Percentiles rank a stretch among this genome's conserved stretches.
These are phyloP conservation scores for Wickerhamomyces alni DNA, from an alignment of 805 yeast genomes.

Conservation along the genomic window DNA sequence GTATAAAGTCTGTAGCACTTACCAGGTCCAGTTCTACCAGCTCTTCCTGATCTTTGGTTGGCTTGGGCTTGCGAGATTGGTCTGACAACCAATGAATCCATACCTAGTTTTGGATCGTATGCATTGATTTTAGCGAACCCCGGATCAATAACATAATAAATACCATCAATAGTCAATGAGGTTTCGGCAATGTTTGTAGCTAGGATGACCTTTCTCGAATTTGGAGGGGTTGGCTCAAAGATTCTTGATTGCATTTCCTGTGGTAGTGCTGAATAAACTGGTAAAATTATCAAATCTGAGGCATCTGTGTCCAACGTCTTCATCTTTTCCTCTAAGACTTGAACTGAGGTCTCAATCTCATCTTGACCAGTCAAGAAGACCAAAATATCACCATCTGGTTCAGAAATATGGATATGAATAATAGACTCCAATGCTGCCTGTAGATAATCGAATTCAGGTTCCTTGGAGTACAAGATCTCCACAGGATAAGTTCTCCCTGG, in stretches of 20 bases:
- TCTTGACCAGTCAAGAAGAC: conserved; percentile 91
- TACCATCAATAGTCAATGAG: conserved; percentile 92
- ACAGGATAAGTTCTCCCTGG: conserved; percentile 94
- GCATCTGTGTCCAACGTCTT: conserved; percentile 58
- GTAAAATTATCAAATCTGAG: conserved; percentile 68
- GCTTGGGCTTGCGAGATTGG: conserved; percentile 96
- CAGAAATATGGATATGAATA: conserved; percentile 78
- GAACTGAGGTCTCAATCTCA: conserved; percentile 89
- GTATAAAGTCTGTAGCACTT: conserved; percentile 88
- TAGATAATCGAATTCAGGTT: conserved; percentile 83
- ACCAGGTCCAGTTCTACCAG: conserved; percentile 97
- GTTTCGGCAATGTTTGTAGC: conserved; percentile 98
- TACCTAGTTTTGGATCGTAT: conserved; percentile 81
- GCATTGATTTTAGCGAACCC: conserved; percentile 91
- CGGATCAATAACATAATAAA: conserved; percentile 87
- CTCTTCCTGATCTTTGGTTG: conserved; percentile 92
- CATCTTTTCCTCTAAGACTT: conserved; percentile 58
- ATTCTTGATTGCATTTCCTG: conserved; percentile 84
- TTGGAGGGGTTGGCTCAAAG: conserved; percentile 82
- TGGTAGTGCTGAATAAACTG: conserved; percentile 89
- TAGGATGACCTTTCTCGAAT: conserved; percentile 80
- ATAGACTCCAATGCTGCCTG: conserved; percentile 81
- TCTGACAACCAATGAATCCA: conserved; percentile 78
- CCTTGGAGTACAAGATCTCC: conserved; percentile 69
- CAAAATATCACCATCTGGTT: conserved; percentile 70